Evolutionary conservation across 73 alveolate genomes (phyloP).

Genomic region (Paramecium octaurelia): DNA sequence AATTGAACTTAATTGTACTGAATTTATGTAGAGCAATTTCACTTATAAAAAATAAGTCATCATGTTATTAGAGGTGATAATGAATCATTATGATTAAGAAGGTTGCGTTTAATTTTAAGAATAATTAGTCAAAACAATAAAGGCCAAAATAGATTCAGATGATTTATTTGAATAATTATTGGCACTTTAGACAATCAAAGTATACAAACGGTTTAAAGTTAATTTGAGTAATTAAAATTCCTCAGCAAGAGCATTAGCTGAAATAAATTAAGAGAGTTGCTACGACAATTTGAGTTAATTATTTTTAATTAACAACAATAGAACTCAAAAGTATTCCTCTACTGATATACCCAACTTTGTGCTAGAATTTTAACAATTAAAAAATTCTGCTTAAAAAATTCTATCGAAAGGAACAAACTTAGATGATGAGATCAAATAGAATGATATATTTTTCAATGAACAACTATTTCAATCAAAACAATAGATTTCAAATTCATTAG

Average conservation of each 20-base stretch:
- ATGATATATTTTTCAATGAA: background rate
- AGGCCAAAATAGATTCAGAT: background rate
- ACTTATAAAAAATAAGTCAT: background rate
- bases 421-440: background rate
- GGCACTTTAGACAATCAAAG: background rate
- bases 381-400: background rate
- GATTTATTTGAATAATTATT: background rate
- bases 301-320: background rate
- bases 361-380: background rate
- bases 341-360: background rate
- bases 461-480: background rate
- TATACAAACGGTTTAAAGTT: background rate
- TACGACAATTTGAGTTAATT: background rate
- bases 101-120: background rate
- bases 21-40: background rate
- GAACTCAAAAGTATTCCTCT: background rate
- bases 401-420: background rate
- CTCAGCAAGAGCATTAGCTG: background rate
- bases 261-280: background rate
- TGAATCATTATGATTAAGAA: background rate
- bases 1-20: background rate
- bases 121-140: background rate
- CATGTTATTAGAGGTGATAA: background rate
- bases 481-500: background rate
- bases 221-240: background rate